These are phyloP conservation scores for Colletotrichum falcatum DNA, from an alignment of 2,329 filamentous ascomycete genomes.

Conservation along the genomic window DNA sequence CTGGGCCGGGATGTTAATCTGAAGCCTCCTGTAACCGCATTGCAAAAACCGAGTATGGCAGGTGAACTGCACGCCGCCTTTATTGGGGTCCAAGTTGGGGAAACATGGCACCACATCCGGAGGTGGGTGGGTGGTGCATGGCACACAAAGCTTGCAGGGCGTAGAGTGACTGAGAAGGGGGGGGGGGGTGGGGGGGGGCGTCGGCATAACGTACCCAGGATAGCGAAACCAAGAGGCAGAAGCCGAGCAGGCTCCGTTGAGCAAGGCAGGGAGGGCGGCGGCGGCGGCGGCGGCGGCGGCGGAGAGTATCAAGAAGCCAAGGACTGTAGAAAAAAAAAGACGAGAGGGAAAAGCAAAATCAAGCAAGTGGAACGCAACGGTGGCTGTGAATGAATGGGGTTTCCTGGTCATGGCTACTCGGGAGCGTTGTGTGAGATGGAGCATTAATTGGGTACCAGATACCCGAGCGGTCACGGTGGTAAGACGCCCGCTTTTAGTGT, in stretches of 20 bases:
- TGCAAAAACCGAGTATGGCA: neutral
- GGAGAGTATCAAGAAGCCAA: neutral
- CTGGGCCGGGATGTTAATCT: neutral
- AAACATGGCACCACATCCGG: slow-evolving; percentile 13
- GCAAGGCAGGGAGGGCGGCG: neutral
- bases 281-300: too few species aligned
- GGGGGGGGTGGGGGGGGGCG: neutral
- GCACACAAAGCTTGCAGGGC: neutral
- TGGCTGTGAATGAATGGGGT: neutral
- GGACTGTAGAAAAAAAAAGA: neutral
- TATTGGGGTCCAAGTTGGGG: slow-evolving; percentile 2
- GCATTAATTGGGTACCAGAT: neutral
- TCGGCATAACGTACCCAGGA: neutral
- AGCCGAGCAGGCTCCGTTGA: neutral
- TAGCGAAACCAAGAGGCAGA: neutral
- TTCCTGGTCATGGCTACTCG: slow-evolving; percentile 9
- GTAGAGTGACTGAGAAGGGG: neutral
- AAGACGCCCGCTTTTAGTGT: slow-evolving; percentile 7
- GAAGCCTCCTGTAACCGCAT: slow-evolving; percentile 9
- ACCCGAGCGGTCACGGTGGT: neutral
- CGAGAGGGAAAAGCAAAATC: slow-evolving; percentile 7
- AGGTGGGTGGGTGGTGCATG: slow-evolving; percentile 8
- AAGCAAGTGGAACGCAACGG: slow-evolving; percentile 31
- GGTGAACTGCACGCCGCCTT: slow-evolving; percentile 7
- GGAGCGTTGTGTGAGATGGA: neutral